Conservation (phyloP, 2,329 filamentous ascomycete species). For the Pseudogymnoascus sp. region DNA sequence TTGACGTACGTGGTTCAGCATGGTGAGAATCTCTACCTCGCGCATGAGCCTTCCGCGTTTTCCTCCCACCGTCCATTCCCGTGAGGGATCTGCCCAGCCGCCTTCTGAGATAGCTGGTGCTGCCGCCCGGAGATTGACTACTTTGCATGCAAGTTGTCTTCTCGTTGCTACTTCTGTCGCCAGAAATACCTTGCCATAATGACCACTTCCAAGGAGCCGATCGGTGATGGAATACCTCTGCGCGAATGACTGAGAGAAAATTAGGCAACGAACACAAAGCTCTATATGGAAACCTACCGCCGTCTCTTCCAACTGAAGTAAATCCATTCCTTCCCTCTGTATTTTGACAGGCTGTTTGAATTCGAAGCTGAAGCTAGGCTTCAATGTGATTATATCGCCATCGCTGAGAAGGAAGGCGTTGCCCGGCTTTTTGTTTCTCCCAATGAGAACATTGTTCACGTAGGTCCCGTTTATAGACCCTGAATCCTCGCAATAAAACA, state of each 20-base stretch:
- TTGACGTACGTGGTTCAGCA: constrained; percentile 43
- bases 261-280: neutral
- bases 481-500: constrained; percentile 49
- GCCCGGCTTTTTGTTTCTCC: constrained; percentile 28
- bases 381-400: constrained; percentile 40
- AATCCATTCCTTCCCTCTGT: constrained; percentile 15
- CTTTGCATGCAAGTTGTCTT: constrained; percentile 61
- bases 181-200: constrained; percentile 45
- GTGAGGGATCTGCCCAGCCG: neutral
- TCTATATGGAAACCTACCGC: constrained; percentile 24
- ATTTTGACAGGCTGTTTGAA: constrained; percentile 24
- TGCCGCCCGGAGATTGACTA: constrained; percentile 41
- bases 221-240: constrained; percentile 40
- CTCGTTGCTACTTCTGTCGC: constrained; percentile 42
- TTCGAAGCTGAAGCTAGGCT: constrained; percentile 30
- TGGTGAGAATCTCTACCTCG: constrained; percentile 45
- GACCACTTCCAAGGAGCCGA: constrained; percentile 45
- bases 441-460: constrained; percentile 40
- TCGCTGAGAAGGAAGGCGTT: constrained; percentile 40
- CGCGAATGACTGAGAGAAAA: constrained; percentile 34
- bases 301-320: constrained; percentile 29
- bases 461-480: constrained; percentile 46
- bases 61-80: neutral
- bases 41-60: constrained; percentile 34
- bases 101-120: neutral